Base-by-base conservation (phyloP, 1,139 yeast species). In the Saccharomyces hybrid region DNA sequence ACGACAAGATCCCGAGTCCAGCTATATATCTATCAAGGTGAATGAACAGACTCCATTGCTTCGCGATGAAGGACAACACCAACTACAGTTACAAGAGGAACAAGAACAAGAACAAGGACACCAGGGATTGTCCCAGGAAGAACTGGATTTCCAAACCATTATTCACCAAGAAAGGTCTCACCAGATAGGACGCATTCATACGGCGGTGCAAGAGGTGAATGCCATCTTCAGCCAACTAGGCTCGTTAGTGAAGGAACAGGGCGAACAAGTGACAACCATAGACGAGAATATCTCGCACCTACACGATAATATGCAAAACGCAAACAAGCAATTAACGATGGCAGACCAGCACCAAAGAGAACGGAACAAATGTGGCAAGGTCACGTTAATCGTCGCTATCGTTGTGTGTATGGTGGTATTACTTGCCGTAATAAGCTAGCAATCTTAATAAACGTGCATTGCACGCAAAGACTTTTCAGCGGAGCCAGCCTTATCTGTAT, bases 141-240 rank as follows among this genome's bases (percentile, higher is more conserved):
- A 88, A 52, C 72, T 88, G n/a, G 89, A 84, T 62, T 83, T 86
- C 61, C 96, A 89, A 63, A 64, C 80, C 2, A 72, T 83, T 9
- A 71, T 90, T 6, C 82, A 90, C 2, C 81, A 84, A 57, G 93
- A 88, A 64, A 73, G 96, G 55, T 84, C 86, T 57, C 72, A 80
- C 26, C 95, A 88, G 58, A 86, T 90, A 30, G 77, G 78, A 41
- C 83, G 80, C 58, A 86, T 90, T 7, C 82, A 86, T 48, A 81
- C 82, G 52, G 95, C 96, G 0, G 88, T 90, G 6, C 78, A 78
- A 57, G 97, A 90, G 63, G 89, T 90, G 50, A 89, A 90, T 67
- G 78, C 90, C 7, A 89, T 90, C 1, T 90, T 89, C 69, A 83
- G 83, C 60, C 96, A 89, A 62, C 72, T 90, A 59, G 90, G 90